These are phyloP conservation scores for Paracoccidioides brasiliensis DNA, from an alignment of 2,329 filamentous ascomycete genomes.

Conservation along the genomic window DNA sequence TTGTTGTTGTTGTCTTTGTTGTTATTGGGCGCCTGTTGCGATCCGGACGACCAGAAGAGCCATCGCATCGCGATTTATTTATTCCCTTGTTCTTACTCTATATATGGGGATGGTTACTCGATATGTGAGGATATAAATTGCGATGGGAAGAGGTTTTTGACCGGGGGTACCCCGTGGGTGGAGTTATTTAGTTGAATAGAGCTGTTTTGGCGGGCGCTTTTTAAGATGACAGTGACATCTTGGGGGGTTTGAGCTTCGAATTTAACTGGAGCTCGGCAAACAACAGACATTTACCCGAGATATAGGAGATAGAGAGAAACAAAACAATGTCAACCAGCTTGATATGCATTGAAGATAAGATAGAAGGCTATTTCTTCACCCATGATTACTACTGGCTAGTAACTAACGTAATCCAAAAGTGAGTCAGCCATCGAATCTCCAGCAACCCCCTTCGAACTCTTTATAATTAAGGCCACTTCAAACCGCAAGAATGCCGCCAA, in stretches of 20 bases:
- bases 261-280: neutral
- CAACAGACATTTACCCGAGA: no score
- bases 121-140: neutral
- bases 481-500: no score
- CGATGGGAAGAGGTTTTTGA: neutral
- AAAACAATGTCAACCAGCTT: no score
- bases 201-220: neutral
- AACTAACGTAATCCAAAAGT: no score
- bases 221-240: neutral
- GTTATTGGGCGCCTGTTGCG: constrained; percentile 13
- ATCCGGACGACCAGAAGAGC: constrained; percentile 34
- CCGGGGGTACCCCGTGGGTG: no score
- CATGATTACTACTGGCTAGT: no score
- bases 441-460: no score
- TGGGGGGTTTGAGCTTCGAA: neutral
- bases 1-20: constrained; percentile 3
- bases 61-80: constrained; percentile 35
- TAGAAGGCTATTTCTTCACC: no score
- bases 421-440: no score
- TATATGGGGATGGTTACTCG: neutral
- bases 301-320: no score
- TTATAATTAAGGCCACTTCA: no score
- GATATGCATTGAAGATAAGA: no score
- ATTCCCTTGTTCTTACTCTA: constrained; percentile 4
- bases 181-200: neutral